Evolutionary conservation across 208 protist species (phyloP), one percentile per base, ranked within the genome.

Genomic region (Naegleria gruberi): DNA sequence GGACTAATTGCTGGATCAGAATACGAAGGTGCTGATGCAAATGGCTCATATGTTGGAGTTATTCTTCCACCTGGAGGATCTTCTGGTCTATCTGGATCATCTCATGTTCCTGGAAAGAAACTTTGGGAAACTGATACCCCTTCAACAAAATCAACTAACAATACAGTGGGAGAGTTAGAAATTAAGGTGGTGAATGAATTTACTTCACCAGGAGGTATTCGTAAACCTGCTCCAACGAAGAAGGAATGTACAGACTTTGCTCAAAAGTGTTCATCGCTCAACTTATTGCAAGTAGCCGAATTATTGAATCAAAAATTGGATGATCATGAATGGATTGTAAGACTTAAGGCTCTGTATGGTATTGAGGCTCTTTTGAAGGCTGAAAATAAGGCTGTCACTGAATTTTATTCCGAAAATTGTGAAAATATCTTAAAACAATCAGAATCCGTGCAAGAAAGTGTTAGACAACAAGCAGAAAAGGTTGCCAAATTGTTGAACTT

Each of bases 181-280:
- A n/a, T n/a, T 10, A 87, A 55, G 43, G 8, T 87, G 26, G 82
- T 87, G 6, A 41, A 55, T 87, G 82, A 87, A 34, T 55, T 87
- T 87, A 87, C 82, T 30, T 17, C 40, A 2, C 44, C 47, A 4
- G 6, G 37, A 7, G n/a, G 44, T 40, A 7, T 55, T 23, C 15
- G 30, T 10, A 87, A 51, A 40, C 43, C 43, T 87, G 37, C 41
- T 45, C 82, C 82, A 19, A 87, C 43, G 8, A 45, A 43, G 40
- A 23, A 45, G 19, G 43, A 87, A 41, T 41, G 12, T 6, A 55
- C 15, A 8, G 44, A 46, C 0, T 87, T 87, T 55, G 12, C 12
- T 51, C 8, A 55, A 30, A 46, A 34, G 37, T n/a, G 26, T 12
- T 40, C 6, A 5, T 5, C 8, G 6, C 6, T 87, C 17, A 30